Evolutionary conservation across 2,329 filamentous ascomycete genomes (phyloP), one percentile per base, ranked within the genome.

Genomic region (Cordyceps militaris): DNA sequence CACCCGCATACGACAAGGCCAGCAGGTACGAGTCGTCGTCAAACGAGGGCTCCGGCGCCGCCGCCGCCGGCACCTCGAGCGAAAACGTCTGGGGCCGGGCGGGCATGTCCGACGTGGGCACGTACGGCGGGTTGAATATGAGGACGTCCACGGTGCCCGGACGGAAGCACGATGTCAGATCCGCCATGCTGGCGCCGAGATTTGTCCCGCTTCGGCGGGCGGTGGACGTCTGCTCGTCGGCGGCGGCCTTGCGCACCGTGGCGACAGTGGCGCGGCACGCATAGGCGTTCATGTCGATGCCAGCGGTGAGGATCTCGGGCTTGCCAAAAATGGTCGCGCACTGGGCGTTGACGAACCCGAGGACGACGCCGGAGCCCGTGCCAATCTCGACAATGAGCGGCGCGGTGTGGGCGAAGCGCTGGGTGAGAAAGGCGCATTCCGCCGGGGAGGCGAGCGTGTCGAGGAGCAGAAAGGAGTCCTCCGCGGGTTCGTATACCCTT

Each of bases 51-150:
- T 66, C 62, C 69, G 56, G 71, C 64, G 67, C 60, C 11, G 64
- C 68, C 56, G 63, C 59, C 11, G 65, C 62, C 51, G 65, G 57
- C 26, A 63, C 63, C 2, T 66, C 65, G 2, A 63, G 65, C 2
- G 53, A 38, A 42, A 67, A 70, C 52, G 59, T 64, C 56, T 61
- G 66, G 21, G 67, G 79, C 36, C 81, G 71, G 24, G 73, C 69
- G 1, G 93, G 92, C 59, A 95, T 74, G 42, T 85, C 82, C 26
- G 86, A 80, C 2, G 92, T 95, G 2, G 94, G 94, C 14, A 99
- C 94, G 69, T 99, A 99, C 0, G 94, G 94, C 55, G 94, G 94
- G 69, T 99, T 99, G 79, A 97, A 99, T 28, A 99, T 81, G 61
- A 99, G 79, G 11, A 99, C 80, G 68, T 99, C 94, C 5, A 96